A percentile compares a stretch with the other conserved stretches of the same genome.
Conservation (phyloP, 2,329 filamentous ascomycete genomes). For the Hypoxylon sp. region DNA sequence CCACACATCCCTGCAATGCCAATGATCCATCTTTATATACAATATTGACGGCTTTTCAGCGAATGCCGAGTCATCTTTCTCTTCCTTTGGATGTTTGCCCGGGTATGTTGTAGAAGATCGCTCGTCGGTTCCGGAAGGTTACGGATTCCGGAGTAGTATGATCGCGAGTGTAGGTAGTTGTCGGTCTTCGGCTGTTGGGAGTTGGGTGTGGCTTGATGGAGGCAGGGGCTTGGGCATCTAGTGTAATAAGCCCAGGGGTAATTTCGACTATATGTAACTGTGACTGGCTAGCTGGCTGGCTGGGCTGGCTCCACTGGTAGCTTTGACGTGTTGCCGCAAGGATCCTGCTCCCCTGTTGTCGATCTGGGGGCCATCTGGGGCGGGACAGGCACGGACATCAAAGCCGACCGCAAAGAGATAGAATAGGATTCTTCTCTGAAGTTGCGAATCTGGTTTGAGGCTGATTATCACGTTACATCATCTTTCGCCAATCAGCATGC, state of each 20-base stretch:
- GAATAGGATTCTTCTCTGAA: background rate
- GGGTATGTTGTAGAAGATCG: background rate
- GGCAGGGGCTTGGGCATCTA: background rate
- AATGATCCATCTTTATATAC: too few relatives aligned
- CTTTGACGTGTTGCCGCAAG: too few relatives aligned
- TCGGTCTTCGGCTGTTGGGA: too few relatives aligned
- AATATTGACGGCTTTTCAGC: background rate
- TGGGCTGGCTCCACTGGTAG: background rate
- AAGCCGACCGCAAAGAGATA: background rate
- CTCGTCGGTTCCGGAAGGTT: background rate
- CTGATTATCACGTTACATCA: slow-evolving; percentile 5
- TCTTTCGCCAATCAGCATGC: background rate
- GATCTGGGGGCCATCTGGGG: background rate
- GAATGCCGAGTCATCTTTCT: background rate
- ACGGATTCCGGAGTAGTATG: background rate
- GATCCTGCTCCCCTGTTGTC: background rate
- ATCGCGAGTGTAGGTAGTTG: background rate
- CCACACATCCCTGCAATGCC: too few relatives aligned
- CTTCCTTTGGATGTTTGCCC: background rate
- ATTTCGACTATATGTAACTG: background rate
- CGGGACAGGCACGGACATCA: background rate
- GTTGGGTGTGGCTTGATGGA: background rate
- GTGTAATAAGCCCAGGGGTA: background rate
- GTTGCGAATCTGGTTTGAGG: background rate
- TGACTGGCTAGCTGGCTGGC: background rate